Percentiles rank a stretch among this genome's conserved stretches.
phyloP scores from a whole-genome alignment of 2,329 filamentous ascomycete genomes.

The Coleophoma cylindrospora region DNA sequence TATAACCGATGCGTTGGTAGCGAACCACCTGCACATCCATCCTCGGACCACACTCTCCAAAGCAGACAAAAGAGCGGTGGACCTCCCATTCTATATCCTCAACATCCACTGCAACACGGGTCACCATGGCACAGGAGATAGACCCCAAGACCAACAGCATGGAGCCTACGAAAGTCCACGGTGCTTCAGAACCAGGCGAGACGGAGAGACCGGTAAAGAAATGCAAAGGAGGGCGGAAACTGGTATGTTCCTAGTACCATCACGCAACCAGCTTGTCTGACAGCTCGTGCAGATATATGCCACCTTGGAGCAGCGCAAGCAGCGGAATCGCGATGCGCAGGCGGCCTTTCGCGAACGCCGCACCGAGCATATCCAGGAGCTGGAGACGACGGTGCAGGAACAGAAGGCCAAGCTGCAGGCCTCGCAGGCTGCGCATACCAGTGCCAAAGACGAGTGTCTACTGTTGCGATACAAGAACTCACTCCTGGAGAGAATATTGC shows the following conservation, averaged over 20 bases:
- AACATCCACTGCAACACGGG: too few relatives aligned
- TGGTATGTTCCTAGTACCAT: neutral
- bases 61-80: too few relatives aligned
- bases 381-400: conserved; percentile 91
- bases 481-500: conserved; percentile 83
- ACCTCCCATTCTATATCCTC: too few relatives aligned
- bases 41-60: too few relatives aligned
- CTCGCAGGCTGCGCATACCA: conserved; percentile 85
- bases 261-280: neutral
- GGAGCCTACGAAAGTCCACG: too few relatives aligned
- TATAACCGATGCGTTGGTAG: too few relatives aligned
- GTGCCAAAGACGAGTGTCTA: conserved; percentile 88
- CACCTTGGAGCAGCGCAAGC: conserved; percentile 94
- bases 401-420: conserved; percentile 89
- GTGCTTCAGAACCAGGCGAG: neutral
- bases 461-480: conserved; percentile 99
- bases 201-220: neutral
- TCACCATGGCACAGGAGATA: too few relatives aligned
- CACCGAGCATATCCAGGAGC: conserved; percentile 97
- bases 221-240: neutral
- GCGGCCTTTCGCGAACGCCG: conserved; percentile 92
- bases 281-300: conserved; percentile 76
- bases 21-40: too few relatives aligned
- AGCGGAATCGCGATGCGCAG: conserved; percentile 92
- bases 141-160: too few relatives aligned